phyloP scores from a whole-genome alignment of 331 rosid genomes.

The Quercus phellos region DNA sequence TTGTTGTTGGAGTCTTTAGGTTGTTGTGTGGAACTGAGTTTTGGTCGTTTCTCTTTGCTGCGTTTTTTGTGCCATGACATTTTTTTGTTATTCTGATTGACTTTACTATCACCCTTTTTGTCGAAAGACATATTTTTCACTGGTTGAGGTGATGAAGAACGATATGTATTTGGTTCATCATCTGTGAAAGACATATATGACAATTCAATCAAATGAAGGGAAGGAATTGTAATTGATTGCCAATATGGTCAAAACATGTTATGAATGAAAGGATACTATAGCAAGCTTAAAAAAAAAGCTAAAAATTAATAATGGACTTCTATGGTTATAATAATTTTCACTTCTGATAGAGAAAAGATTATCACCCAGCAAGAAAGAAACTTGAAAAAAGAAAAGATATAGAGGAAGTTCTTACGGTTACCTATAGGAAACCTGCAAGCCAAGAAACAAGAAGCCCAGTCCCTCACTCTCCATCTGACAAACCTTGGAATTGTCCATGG shows the following conservation, averaged over 20 bases:
- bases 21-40: slow-evolving; percentile 13
- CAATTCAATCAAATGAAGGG: neutral
- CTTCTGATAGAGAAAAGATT: neutral
- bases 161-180: slow-evolving; percentile 16
- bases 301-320: neutral
- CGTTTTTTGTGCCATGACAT: slow-evolving; percentile 15
- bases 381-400: neutral
- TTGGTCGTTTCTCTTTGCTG: slow-evolving; percentile 4
- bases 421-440: slow-evolving; percentile 43
- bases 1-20: slow-evolving; percentile 1
- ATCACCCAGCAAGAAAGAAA: neutral
- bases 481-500: slow-evolving; percentile 42
- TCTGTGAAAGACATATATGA: slow-evolving; percentile 21
- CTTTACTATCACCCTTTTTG: slow-evolving; percentile 4
- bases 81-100: slow-evolving; percentile 3
- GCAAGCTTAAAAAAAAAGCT: neutral
- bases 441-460: slow-evolving; percentile 52
- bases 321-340: neutral
- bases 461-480: slow-evolving; percentile 40
- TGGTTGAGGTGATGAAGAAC: slow-evolving; percentile 25
- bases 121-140: slow-evolving; percentile 18
- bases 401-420: slow-evolving; percentile 1
- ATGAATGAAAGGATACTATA: neutral
- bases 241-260: neutral
- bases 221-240: neutral